Evolutionary conservation across 371 early-diverging fungal genomes (phyloP), one percentile per base, ranked within the genome.

Genomic region (Synchytrium microbalum): DNA sequence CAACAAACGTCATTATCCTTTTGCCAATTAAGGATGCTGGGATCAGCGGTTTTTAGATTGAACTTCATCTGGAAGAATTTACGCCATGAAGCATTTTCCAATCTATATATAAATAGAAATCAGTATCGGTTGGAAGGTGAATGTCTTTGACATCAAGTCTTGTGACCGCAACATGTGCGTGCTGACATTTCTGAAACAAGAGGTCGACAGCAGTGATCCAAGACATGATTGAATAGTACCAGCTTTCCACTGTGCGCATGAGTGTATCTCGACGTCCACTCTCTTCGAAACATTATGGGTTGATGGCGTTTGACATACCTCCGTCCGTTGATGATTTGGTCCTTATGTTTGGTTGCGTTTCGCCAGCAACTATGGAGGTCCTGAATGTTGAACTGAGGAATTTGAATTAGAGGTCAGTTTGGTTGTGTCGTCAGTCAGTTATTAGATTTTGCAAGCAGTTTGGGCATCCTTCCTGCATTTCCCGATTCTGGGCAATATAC

Each of bases 1-100:
- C 73, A 75, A 38, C 63, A 63, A 14, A 66, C 68, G 55, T 73
- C 73, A 31, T 60, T 59, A 30, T 75, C 75, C 58, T 75, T 75
- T 54, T 70, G 68, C 72, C 73, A 75, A 52, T 75, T 69, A 32
- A 75, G 60, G 0, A 53, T 29, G 2, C 58, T 64, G 2, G 75
- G 75, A 33, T 71, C 59, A 32, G 71, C 67, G 8, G 69, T 71
- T 38, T 53, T 23, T 2, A 75, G 63, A 19, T 66, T 60, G 65
- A 69, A 73, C 65, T 73, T 68, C 64, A 68, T 64, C 53, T 75
- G 76, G 54, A 75, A 73, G 65, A 73, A 75, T 61, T 65, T 68
- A 19, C 76, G 26, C 76, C 76, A 75, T 19, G 59, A 57, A 19
- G 76, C 76, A 60, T 75, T 75, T 61, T 75, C 76, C 33, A 73